Percentiles rank a stretch among this genome's conserved stretches.
These are phyloP conservation scores for Hamamelis virginiana DNA, from an alignment of 164 flowering plant species.

Conservation along the genomic window DNA sequence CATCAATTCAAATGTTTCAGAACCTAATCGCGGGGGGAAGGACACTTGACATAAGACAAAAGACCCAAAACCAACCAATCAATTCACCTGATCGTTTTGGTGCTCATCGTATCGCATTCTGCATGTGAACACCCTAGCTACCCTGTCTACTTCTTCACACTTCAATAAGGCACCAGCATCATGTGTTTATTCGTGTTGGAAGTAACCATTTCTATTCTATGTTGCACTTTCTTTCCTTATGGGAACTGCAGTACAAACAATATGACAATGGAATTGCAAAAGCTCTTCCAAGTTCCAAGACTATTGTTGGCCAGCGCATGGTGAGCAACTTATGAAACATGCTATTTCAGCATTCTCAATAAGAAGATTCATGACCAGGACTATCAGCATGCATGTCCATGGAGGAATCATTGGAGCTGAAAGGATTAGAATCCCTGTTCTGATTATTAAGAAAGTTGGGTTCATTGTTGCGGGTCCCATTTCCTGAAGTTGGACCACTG, in stretches of 20 bases:
- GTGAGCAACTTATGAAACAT: conserved; percentile 7
- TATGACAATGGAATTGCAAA: neutral
- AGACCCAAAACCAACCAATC: neutral
- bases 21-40: neutral
- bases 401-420: conserved; percentile 54
- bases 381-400: conserved; percentile 84
- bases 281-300: too few species aligned
- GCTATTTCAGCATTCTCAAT: conserved; percentile 20
- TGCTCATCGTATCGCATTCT: conserved; percentile 9
- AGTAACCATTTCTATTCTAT: conserved; percentile 1
- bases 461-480: conserved; percentile 36
- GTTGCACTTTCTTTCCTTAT: too few species aligned
- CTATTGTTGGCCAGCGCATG: neutral
- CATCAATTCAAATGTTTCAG: too few species aligned
- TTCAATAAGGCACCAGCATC: conserved; percentile 17
- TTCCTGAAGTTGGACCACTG: conserved; percentile 29
- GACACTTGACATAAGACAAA: conserved; percentile 15
- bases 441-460: conserved; percentile 31
- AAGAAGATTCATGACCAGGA: conserved; percentile 45
- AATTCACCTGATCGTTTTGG: conserved; percentile 1
- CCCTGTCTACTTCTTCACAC: conserved; percentile 4
- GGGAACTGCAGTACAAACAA: conserved; percentile 4
- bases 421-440: conserved; percentile 51
- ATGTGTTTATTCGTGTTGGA: conserved; percentile 14
- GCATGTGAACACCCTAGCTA: conserved; percentile 6